Base-by-base conservation (phyloP, 2,329 filamentous ascomycete genomes). In the Mycosphaerella arachidis region DNA sequence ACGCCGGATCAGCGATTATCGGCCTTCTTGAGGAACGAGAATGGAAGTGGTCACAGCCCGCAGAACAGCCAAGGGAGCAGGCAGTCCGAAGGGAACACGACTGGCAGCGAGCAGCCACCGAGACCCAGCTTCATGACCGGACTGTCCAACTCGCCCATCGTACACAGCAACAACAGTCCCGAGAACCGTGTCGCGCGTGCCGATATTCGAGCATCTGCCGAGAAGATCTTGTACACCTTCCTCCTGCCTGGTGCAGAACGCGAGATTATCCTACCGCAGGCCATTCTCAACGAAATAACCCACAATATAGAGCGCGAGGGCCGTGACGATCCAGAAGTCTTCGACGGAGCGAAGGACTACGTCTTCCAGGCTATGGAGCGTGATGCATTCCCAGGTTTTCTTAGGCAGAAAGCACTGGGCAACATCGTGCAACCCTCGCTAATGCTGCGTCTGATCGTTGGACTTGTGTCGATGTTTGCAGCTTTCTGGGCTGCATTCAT, bases 291-390 rank as follows among this genome's bases (percentile, higher is more conserved):
- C 57, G 87, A 92, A 27, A 92, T 97, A 61, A 95, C 92, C 43
- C 83, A 87, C 20, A 85, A 91, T 13, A 95, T 99, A 64, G 94
- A 99, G 76, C 89, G 93, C 67, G 87, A 91, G 65, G 91, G 91
- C 50, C 87, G 94, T 68, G 94, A 97, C 70, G 94, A 99, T 72
- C 94, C 94, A 0, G 94, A 99, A 75, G 89, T 99, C 12, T 99
- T 99, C 70, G 94, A 97, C 73, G 87, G 91, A 20, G 94, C 94
- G 57, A 99, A 99, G 80, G 94, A 99, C 78, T 99, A 97, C 74
- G 94, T 97, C 63, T 99, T 97, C 76, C 95, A 99, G 77, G 95
- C 95, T 35, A 99, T 99, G 94, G 95, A 99, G 78, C 86, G 95
- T 58, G 94, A 99, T 78, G 94, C 95, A n/a, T 99, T 96, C 73